These are phyloP conservation scores for Candida krabiensis DNA, from an alignment of 805 yeast genomes.

Conservation along the genomic window DNA sequence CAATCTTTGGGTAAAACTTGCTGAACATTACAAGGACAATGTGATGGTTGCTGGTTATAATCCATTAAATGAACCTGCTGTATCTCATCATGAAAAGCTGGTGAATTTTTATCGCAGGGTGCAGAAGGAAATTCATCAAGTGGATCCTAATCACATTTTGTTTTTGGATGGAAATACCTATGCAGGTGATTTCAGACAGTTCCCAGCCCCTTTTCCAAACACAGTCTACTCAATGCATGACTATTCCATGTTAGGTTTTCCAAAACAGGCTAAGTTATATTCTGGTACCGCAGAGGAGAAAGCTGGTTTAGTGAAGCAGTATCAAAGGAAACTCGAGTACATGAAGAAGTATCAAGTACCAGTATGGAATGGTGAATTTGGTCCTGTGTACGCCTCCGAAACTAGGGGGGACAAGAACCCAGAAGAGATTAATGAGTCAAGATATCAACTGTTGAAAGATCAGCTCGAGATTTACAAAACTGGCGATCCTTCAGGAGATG, in stretches of 20 bases:
- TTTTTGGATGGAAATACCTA: conserved; percentile 53
- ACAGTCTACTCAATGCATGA: conserved; percentile 53
- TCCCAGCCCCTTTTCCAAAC: conserved; percentile 42
- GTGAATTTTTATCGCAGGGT: conserved; percentile 38
- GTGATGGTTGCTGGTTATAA: conserved; percentile 56
- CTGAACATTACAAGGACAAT: conserved; percentile 46
- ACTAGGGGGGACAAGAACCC: conserved; percentile 42
- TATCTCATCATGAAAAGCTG: conserved; percentile 41
- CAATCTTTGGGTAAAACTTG: conserved; percentile 46
- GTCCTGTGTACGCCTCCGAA: conserved; percentile 48
- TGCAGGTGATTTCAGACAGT: conserved; percentile 49
- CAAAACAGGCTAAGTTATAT: conserved; percentile 34
- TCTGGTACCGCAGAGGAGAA: conserved; percentile 36
- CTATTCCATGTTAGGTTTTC: conserved; percentile 47
- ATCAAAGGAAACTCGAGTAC: conserved; percentile 44
- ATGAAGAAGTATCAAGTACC: conserved; percentile 42
- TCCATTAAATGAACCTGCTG: conserved; percentile 54
- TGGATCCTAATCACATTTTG: conserved; percentile 49
- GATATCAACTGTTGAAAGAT: conserved; percentile 45
- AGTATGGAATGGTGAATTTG: conserved; percentile 56
- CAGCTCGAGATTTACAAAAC: conserved; percentile 43
- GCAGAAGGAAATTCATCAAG: conserved; percentile 40
- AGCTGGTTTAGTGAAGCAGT: conserved; percentile 37
- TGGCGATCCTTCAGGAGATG: conserved; percentile 51
- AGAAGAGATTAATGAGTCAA: conserved; percentile 37